These are phyloP conservation scores for Fusarium pseudonygamai DNA, from an alignment of 2,329 filamentous ascomycete species.

Conservation along the genomic window DNA sequence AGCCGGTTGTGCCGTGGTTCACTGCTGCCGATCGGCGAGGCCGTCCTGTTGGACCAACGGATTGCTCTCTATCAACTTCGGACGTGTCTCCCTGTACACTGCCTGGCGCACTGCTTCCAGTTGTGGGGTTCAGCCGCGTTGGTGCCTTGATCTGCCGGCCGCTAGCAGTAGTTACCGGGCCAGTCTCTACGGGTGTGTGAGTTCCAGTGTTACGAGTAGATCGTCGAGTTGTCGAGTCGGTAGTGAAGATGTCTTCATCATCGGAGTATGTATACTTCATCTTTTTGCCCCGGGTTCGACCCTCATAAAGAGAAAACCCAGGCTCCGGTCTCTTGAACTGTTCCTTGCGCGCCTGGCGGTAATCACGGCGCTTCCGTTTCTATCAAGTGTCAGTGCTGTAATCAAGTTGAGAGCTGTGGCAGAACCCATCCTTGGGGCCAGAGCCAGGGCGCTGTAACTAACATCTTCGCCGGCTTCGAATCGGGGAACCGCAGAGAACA, in stretches of 20 bases:
- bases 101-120: constrained; percentile 57
- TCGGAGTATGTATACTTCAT: constrained; percentile 97
- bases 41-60: constrained; percentile 57
- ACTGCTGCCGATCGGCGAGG: constrained; percentile 62
- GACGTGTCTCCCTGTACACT: constrained; percentile 58
- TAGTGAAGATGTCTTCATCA: constrained; percentile 78
- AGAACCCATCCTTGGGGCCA: neutral
- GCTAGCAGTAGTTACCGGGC: constrained; percentile 77
- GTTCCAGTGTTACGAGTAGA: constrained; percentile 79
- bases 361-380: constrained; percentile 94
- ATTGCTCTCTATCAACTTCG: constrained; percentile 52
- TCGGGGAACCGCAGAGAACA: constrained; percentile 80
- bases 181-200: constrained; percentile 76
- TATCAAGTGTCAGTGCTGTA: constrained; percentile 49
- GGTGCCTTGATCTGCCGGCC: constrained; percentile 84
- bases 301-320: constrained; percentile 94
- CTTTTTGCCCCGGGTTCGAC: constrained; percentile 93
- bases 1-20: constrained; percentile 61
- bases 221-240: constrained; percentile 71
- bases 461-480: constrained; percentile 96
- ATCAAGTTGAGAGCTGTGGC: neutral
- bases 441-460: constrained; percentile 42
- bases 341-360: constrained; percentile 85
- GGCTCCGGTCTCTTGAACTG: constrained; percentile 88
- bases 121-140: constrained; percentile 71